phyloP scores from a whole-genome alignment of 257 asterid species.

The Plantago major region DNA sequence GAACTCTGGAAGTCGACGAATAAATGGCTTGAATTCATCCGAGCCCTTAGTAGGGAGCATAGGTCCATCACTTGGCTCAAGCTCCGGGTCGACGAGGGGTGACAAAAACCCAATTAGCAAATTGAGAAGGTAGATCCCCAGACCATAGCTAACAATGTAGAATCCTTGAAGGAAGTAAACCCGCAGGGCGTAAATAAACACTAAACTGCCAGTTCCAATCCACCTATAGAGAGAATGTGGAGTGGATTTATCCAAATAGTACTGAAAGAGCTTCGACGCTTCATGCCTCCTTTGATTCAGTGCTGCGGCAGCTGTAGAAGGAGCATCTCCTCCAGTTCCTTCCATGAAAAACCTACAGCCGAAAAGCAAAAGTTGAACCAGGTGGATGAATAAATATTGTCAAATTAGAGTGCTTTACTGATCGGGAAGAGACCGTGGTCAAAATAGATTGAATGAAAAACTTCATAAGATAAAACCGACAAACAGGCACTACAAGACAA shows the following conservation, averaged over 20 bases:
- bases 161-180: constrained; percentile 73
- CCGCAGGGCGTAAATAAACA: constrained; percentile 65
- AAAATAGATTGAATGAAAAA: too few species aligned
- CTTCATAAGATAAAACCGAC: too few species aligned
- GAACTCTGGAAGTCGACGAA: constrained; percentile 97
- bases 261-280: constrained; percentile 64
- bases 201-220: constrained; percentile 62
- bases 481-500: too few species aligned
- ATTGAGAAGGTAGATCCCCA: constrained; percentile 89
- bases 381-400: too few species aligned
- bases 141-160: constrained; percentile 80
- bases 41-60: constrained; percentile 90
- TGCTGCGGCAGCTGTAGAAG: constrained; percentile 60
- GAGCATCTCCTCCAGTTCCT: constrained; percentile 46
- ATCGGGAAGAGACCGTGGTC: too few species aligned
- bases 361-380: neutral
- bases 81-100: constrained; percentile 93
- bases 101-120: constrained; percentile 91
- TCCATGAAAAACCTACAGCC: constrained; percentile 38
- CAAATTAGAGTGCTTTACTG: too few species aligned
- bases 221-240: constrained; percentile 85
- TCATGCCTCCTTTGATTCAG: constrained; percentile 73
- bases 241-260: constrained; percentile 78
- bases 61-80: constrained; percentile 76
- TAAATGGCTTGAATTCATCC: constrained; percentile 93